These are phyloP conservation scores for Salix viminalis DNA, from an alignment of 345 rosid genomes.

Conservation along the genomic window DNA sequence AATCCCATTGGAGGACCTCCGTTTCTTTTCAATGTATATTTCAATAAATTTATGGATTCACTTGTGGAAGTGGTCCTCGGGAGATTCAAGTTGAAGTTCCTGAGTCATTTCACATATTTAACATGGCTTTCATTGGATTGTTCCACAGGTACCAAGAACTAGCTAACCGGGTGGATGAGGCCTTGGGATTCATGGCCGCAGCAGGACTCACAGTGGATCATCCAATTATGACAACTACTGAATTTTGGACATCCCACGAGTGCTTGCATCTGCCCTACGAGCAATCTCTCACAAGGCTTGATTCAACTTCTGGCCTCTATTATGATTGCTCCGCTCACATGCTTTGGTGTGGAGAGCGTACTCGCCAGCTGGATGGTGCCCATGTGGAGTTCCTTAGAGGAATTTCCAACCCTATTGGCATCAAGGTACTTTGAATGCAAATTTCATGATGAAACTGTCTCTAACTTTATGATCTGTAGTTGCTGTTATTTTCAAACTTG, in stretches of 20 bases:
- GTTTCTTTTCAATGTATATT: background rate
- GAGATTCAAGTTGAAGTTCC: background rate
- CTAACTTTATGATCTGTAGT: background rate
- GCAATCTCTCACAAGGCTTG: slow-evolving; percentile 29
- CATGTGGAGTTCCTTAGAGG: slow-evolving; percentile 32
- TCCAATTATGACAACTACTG: slow-evolving; percentile 29
- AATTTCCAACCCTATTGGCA: slow-evolving; percentile 30
- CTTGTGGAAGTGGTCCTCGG: background rate
- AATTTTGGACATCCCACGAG: slow-evolving; percentile 30
- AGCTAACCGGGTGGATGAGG: slow-evolving; percentile 23
- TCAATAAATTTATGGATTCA: background rate
- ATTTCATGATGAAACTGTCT: background rate
- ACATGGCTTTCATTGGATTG: background rate
- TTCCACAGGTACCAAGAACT: slow-evolving; percentile 22
- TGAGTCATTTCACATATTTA: background rate
- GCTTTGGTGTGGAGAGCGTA: slow-evolving; percentile 30
- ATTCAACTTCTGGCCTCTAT: slow-evolving; percentile 26
- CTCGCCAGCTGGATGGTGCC: slow-evolving; percentile 33
- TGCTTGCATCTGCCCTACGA: slow-evolving; percentile 29
- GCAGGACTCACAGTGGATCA: slow-evolving; percentile 30
- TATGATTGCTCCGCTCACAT: slow-evolving; percentile 31
- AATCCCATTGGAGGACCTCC: background rate
- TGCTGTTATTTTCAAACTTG: background rate
- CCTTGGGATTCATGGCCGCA: slow-evolving; percentile 28
- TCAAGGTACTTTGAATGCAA: slow-evolving; percentile 17